Conservation (phyloP, 768 basidiomycete species). For the Serpula lacrymans region DNA sequence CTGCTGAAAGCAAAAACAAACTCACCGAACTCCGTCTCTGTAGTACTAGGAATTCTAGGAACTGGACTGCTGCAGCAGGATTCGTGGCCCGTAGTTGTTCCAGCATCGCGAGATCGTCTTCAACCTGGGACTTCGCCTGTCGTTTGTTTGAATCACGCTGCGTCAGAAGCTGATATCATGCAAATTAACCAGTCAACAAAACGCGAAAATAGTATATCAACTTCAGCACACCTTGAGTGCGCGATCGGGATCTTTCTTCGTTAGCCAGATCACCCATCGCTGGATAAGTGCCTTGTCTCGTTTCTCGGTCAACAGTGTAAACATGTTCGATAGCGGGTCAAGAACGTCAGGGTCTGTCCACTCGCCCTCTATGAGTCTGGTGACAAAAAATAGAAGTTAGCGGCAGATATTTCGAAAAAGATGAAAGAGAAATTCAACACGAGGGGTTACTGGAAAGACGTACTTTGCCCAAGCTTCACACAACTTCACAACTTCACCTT, state of each 20-base stretch:
- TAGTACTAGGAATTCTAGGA: conserved; percentile 79
- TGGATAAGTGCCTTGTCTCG: conserved; percentile 58
- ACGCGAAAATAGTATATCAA: neutral
- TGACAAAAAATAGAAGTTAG: neutral
- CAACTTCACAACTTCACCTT: conserved; percentile 56
- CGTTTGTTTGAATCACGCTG: conserved; percentile 53
- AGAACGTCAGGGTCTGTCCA: conserved; percentile 60
- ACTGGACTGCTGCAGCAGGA: conserved; percentile 61
- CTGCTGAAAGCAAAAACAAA: conserved; percentile 2
- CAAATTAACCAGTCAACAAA: conserved; percentile 3
- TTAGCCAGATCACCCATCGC: conserved; percentile 74
- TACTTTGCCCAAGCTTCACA: conserved; percentile 69
- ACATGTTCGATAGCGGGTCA: conserved; percentile 61
- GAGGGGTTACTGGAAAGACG: conserved; percentile 18
- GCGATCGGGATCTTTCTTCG: conserved; percentile 55
- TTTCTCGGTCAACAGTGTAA: conserved; percentile 51
- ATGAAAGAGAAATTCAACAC: conserved; percentile 4
- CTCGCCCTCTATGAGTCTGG: conserved; percentile 63
- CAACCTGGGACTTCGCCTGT: conserved; percentile 48
- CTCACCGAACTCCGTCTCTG: conserved; percentile 59
- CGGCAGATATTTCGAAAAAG: neutral
- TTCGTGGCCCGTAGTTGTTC: conserved; percentile 55
- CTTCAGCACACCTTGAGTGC: conserved; percentile 54
- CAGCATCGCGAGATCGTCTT: conserved; percentile 59
- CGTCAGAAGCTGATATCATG: conserved; percentile 53